A percentile compares a stretch with the other conserved stretches of the same genome.
Conservation (phyloP, 2,329 filamentous ascomycete species). For the Fusarium keratoplasticum region DNA sequence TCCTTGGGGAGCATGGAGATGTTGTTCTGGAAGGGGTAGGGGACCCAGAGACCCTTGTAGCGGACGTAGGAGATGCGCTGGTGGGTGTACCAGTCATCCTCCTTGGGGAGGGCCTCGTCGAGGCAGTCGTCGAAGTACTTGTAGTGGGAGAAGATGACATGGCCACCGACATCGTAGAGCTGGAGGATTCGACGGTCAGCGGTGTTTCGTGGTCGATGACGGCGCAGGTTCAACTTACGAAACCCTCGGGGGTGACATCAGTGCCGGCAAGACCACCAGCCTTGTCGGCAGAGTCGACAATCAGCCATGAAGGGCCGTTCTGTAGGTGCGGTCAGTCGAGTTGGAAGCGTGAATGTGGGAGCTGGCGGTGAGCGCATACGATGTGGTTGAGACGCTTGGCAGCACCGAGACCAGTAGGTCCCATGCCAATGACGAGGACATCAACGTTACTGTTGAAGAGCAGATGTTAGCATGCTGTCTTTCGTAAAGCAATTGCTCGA, state of each 20-base stretch:
- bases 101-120: slow-evolving; percentile 93
- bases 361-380: slow-evolving; percentile 67
- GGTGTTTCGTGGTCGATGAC: slow-evolving; percentile 8
- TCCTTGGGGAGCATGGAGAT: slow-evolving; percentile 98
- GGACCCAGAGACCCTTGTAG: slow-evolving; percentile 96
- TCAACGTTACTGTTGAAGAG: slow-evolving; percentile 79
- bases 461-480: slow-evolving; percentile 30
- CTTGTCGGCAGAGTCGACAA: slow-evolving; percentile 90
- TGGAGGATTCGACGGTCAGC: slow-evolving; percentile 53
- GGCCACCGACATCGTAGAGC: slow-evolving; percentile 98
- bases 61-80: slow-evolving; percentile 99
- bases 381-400: slow-evolving; percentile 98
- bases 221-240: slow-evolving; percentile 74
- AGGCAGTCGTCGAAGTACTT: slow-evolving; percentile 99
- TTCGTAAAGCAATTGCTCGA: background rate
- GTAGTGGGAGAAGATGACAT: slow-evolving; percentile 99
- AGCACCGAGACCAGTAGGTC: slow-evolving; percentile 96
- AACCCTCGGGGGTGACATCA: slow-evolving; percentile 94
- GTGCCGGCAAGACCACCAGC: slow-evolving; percentile 97
- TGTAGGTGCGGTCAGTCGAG: slow-evolving; percentile 54
- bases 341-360: slow-evolving; percentile 35
- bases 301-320: slow-evolving; percentile 95
- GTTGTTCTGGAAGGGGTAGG: slow-evolving; percentile 99
- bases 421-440: slow-evolving; percentile 97
- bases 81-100: slow-evolving; percentile 96